Percentiles rank a stretch among this genome's conserved stretches.
Evolutionary conservation across 306 rosid species (phyloP).

Genomic region (Styphnolobium japonicum): DNA sequence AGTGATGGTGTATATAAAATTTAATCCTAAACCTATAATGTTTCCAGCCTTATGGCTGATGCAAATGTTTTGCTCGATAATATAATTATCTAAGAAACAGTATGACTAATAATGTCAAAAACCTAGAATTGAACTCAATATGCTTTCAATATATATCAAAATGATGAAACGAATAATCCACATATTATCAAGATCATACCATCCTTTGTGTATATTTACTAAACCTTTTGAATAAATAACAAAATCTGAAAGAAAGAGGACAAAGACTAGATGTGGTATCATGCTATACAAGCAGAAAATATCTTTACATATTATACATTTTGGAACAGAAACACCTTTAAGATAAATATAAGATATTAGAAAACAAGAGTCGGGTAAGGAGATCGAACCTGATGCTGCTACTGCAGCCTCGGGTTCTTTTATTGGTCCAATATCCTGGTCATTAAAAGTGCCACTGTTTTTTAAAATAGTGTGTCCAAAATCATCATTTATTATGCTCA

Average conservation of each 20-base stretch:
- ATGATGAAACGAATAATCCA: background rate
- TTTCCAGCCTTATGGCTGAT: background rate
- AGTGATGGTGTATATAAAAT: background rate
- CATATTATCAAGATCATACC: background rate
- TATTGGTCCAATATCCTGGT: background rate
- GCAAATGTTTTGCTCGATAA: background rate
- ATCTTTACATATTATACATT: background rate
- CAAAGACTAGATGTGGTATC: background rate
- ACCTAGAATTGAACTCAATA: background rate
- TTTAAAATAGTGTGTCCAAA: background rate
- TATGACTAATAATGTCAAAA: background rate
- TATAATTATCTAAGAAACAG: background rate
- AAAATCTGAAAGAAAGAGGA: background rate
- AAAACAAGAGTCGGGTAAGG: background rate
- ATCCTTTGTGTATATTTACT: background rate
- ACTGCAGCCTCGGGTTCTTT: constrained; percentile 8
- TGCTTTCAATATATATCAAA: background rate
- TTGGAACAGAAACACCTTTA: background rate
- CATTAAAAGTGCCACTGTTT: background rate
- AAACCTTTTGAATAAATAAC: background rate
- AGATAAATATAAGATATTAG: background rate
- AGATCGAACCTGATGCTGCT: constrained; percentile 16
- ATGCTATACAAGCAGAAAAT: background rate
- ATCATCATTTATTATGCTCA: background rate
- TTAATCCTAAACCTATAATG: background rate